Conservation (phyloP, 441 rosid species). For the Raphanus hybrid region DNA sequence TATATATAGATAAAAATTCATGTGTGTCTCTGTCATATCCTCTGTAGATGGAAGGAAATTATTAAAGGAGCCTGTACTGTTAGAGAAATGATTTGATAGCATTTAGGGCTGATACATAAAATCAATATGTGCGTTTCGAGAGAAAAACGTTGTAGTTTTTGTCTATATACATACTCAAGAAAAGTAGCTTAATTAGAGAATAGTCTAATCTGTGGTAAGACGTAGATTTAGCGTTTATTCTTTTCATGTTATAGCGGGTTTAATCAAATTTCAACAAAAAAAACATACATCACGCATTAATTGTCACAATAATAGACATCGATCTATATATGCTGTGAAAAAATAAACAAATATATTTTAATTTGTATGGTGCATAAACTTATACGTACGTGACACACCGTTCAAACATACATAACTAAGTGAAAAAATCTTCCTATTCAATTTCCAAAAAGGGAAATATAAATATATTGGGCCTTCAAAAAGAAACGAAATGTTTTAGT, state of each 20-base stretch:
- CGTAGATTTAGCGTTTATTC: background rate
- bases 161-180: background rate
- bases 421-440: background rate
- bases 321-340: background rate
- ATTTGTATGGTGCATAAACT: conserved; percentile 11
- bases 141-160: background rate
- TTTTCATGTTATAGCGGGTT: conserved; percentile 3
- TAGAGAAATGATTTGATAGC: conserved; percentile 1
- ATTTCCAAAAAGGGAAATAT: background rate
- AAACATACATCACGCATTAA: background rate
- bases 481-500: background rate
- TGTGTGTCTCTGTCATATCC: conserved; percentile 21
- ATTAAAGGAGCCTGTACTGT: conserved; percentile 29
- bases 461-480: conserved; percentile 12
- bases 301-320: background rate
- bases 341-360: background rate
- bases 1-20: conserved; percentile 25
- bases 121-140: conserved; percentile 1
- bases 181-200: background rate
- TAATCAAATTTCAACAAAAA: background rate
- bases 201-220: background rate
- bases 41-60: conserved; percentile 30
- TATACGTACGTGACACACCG: conserved; percentile 5
- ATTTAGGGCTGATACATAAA: conserved; percentile 23
- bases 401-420: conserved; percentile 21